These are phyloP conservation scores for Collybia sp. DNA, from an alignment of 768 basidiomycete genomes.

Conservation along the genomic window DNA sequence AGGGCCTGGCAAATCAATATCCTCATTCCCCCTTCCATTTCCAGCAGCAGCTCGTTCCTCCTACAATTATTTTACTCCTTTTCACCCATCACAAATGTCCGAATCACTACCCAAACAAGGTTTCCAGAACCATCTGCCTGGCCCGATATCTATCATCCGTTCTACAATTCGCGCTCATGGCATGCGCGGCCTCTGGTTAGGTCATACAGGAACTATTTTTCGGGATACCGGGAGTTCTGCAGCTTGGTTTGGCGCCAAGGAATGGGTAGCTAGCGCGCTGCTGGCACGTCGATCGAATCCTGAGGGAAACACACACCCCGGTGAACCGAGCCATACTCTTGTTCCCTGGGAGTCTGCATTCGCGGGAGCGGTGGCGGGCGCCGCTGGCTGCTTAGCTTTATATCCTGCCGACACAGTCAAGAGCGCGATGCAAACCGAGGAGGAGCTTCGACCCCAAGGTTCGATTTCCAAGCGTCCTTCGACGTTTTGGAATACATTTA, in stretches of 20 bases:
- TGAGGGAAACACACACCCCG: constrained; percentile 8
- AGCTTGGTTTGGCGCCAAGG: constrained; percentile 87
- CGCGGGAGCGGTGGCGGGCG: constrained; percentile 77
- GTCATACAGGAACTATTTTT: constrained; percentile 82
- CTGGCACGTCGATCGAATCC: constrained; percentile 37
- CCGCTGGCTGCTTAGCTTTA: constrained; percentile 71
- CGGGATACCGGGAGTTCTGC: constrained; percentile 84
- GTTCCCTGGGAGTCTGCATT: constrained; percentile 73
- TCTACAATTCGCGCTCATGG: constrained; percentile 52
- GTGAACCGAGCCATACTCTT: constrained; percentile 21
- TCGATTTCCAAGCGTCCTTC: not conserved
- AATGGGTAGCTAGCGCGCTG: constrained; percentile 63
- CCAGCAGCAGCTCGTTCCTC: constrained; percentile 3
- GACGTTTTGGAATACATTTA: constrained; percentile 54
- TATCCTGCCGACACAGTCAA: constrained; percentile 93
- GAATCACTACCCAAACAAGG: constrained; percentile 18
- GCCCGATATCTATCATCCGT: constrained; percentile 62
- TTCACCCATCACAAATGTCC: constrained; percentile 12
- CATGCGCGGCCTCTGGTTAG: constrained; percentile 75
- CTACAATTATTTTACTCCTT: constrained; percentile 1
- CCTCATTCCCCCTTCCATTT: constrained; percentile 2
- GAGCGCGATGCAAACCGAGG: constrained; percentile 86
- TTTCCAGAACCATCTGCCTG: constrained; percentile 29
- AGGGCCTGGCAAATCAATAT: not conserved
- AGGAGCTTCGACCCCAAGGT: constrained; percentile 56